These are phyloP conservation scores for Chalara sp. DNA, from an alignment of 2,329 filamentous ascomycete genomes.

Conservation along the genomic window DNA sequence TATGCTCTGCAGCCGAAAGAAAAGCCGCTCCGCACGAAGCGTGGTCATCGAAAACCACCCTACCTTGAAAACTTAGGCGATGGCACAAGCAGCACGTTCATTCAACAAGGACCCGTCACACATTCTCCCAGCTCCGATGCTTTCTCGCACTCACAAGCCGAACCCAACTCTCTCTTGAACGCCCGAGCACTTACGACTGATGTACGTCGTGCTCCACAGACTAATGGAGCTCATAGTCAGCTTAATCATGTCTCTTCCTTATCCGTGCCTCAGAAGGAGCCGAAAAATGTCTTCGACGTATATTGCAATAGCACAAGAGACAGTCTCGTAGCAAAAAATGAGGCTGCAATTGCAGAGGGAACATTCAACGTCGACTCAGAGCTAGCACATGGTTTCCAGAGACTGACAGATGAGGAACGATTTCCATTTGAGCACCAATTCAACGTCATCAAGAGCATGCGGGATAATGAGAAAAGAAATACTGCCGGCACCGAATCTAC, in stretches of 20 bases:
- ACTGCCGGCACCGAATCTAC: conserved; percentile 15
- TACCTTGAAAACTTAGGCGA: conserved; percentile 29
- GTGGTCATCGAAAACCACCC: conserved; percentile 59
- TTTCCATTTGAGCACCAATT: conserved; percentile 15
- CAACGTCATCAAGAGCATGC: conserved; percentile 24
- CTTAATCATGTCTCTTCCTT: neutral
- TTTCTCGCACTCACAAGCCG: conserved; percentile 43
- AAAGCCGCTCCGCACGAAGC: conserved; percentile 69
- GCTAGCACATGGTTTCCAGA: conserved; percentile 22
- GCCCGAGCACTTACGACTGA: neutral
- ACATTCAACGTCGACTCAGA: conserved; percentile 21
- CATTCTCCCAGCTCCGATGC: conserved; percentile 45
- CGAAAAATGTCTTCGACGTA: conserved; percentile 23
- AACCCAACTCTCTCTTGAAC: conserved; percentile 21
- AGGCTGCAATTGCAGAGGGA: conserved; percentile 19
- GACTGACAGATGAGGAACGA: conserved; percentile 15
- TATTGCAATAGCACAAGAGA: conserved; percentile 23
- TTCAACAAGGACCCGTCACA: conserved; percentile 39
- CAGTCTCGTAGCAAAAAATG: conserved; percentile 15
- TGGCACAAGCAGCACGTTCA: conserved; percentile 35
- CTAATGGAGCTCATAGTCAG: neutral
- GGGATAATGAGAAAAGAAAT: conserved; percentile 14
- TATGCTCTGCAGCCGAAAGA: conserved; percentile 57
- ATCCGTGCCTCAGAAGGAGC: conserved; percentile 4
- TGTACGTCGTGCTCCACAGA: neutral